Evolutionary conservation across 192 early-diverging fungal genomes (phyloP).

Genomic region (Umbelopsis sp.): DNA sequence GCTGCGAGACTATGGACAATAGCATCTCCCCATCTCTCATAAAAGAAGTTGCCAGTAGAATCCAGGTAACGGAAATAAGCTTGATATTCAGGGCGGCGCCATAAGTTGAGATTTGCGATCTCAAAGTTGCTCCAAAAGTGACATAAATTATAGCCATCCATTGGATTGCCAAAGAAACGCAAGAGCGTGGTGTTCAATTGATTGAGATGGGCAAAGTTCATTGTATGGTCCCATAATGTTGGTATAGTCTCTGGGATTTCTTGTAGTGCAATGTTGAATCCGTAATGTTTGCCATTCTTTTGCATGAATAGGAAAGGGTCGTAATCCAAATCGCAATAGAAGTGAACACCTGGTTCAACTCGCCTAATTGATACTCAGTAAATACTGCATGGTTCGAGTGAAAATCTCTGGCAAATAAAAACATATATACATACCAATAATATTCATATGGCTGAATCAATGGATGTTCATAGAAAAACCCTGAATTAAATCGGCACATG

Average conservation of each 20-base stretch:
- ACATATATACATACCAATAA: slow-evolving; percentile 66
- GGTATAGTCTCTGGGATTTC: slow-evolving; percentile 57
- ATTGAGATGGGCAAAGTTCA: slow-evolving; percentile 30
- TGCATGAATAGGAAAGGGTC: slow-evolving; percentile 67
- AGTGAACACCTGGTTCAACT: slow-evolving; percentile 63
- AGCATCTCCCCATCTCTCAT: slow-evolving; percentile 80
- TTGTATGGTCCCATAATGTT: slow-evolving; percentile 53
- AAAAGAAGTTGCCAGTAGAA: slow-evolving; percentile 68
- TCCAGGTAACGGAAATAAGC: slow-evolving; percentile 67
- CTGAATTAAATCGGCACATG: slow-evolving; percentile 79
- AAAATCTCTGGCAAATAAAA: slow-evolving; percentile 36
- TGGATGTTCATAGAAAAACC: slow-evolving; percentile 58
- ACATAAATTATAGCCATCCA: slow-evolving; percentile 60
- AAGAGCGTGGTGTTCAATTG: slow-evolving; percentile 35
- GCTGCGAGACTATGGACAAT: slow-evolving; percentile 72
- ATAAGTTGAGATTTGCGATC: slow-evolving; percentile 65
- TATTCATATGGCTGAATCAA: slow-evolving; percentile 61
- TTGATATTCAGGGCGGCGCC: slow-evolving; percentile 54
- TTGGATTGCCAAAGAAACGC: slow-evolving; percentile 27
- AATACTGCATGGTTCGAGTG: slow-evolving; percentile 64
- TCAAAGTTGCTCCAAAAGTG: slow-evolving; percentile 85
- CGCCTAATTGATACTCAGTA: slow-evolving; percentile 48
- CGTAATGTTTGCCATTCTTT: slow-evolving; percentile 56
- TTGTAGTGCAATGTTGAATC: slow-evolving; percentile 54
- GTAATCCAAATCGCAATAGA: slow-evolving; percentile 58